Conservation (phyloP, 129 eudicot species). For the Erigeron canadensis region DNA sequence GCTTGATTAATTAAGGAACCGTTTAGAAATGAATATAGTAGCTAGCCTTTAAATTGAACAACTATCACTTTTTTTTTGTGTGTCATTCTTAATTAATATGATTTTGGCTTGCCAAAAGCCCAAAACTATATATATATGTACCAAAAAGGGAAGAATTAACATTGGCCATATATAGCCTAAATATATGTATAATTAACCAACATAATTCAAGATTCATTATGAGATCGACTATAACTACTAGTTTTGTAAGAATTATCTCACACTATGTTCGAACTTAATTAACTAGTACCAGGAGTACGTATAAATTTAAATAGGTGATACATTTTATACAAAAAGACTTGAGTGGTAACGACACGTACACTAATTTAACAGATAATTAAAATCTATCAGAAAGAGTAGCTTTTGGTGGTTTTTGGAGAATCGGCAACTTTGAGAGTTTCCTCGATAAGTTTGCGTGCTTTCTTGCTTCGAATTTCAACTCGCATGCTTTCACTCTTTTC, state of each 20-base stretch:
- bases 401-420: constrained; percentile 49
- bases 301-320: not conserved
- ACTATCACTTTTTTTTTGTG: too few relatives aligned
- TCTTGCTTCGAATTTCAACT: constrained; percentile 56
- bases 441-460: constrained; percentile 57
- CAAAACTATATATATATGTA: not conserved
- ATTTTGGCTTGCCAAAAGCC: not conserved
- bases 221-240: not conserved
- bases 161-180: not conserved
- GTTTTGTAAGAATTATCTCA: not conserved
- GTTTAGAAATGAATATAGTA: too few relatives aligned
- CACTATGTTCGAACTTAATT: not conserved
- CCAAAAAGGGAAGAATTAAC: not conserved
- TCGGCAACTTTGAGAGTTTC: constrained; percentile 64
- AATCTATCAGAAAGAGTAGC: constrained; percentile 38
- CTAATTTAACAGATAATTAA: not conserved
- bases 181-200: too few relatives aligned
- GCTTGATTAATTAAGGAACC: too few relatives aligned
- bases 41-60: too few relatives aligned
- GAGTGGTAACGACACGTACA: not conserved
- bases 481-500: constrained; percentile 77
- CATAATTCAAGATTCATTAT: not conserved
- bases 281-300: not conserved
- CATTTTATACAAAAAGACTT: not conserved
- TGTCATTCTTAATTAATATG: too few relatives aligned